Conservation (phyloP, 768 basidiomycete species). For the Suillus hirtellus region DNA sequence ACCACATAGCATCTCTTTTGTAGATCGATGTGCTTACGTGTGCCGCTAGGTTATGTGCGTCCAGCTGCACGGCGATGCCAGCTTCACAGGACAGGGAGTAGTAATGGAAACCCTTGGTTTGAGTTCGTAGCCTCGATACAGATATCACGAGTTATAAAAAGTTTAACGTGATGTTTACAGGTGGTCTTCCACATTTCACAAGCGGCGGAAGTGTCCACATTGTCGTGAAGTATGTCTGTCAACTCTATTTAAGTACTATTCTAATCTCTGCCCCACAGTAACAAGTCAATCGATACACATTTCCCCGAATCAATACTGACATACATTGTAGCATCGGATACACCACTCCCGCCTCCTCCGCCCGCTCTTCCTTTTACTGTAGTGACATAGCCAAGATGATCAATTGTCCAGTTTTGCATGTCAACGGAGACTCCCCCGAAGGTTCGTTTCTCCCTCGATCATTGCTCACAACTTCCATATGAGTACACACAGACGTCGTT, state of each 20-base stretch:
- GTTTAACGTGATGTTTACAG: constrained; percentile 35
- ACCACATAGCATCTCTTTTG: background rate
- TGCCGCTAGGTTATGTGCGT: constrained; percentile 84
- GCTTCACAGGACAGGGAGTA: constrained; percentile 88
- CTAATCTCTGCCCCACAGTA: constrained; percentile 37
- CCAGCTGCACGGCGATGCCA: constrained; percentile 90
- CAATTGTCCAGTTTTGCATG: constrained; percentile 84
- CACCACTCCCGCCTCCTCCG: constrained; percentile 83
- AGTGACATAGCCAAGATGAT: constrained; percentile 91
- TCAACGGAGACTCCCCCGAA: constrained; percentile 91
- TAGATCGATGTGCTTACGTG: background rate
- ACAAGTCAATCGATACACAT: constrained; percentile 45
- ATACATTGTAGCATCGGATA: constrained; percentile 74
- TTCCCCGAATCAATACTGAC: background rate
- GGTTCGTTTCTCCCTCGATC: constrained; percentile 36
- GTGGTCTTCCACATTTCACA: constrained; percentile 88
- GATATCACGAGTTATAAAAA: background rate
- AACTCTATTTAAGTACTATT: constrained; percentile 5
- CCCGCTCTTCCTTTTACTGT: constrained; percentile 85
- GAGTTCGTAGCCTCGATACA: constrained; percentile 45
- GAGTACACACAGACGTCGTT: constrained; percentile 62
- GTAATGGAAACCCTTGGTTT: constrained; percentile 87
- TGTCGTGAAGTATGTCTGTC: constrained; percentile 76
- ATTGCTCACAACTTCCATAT: background rate
- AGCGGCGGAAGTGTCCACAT: constrained; percentile 89